Evolutionary conservation across 768 basidiomycete genomes (phyloP), one percentile per base, ranked within the genome.

Genomic region (Russula olivacea): DNA sequence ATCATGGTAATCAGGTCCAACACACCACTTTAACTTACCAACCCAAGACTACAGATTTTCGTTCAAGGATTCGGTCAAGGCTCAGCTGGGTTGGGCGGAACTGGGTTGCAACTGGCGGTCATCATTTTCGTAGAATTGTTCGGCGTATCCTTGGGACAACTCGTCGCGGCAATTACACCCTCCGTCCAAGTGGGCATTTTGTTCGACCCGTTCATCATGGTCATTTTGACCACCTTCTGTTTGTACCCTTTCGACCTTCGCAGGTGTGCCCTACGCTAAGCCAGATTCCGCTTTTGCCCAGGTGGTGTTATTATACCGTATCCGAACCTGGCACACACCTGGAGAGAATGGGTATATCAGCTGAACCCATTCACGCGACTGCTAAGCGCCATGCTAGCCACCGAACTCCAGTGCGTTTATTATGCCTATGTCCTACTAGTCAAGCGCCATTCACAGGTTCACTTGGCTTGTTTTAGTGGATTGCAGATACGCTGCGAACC

Each of bases 311-410:
- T 87, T 1, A 83, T 91, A 59, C 89, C 88, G 0, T 86, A 81
- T 61, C 81, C 85, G 0, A 79, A 78, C 4, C 73, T 91, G 72
- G 78, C 79, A 11, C 70, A 72, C 32, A 91, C 90, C 78, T 91
- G 87, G 87, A 76, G 81, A 65, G 78, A 77, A n/a, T 93, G 90
- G 89, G 72, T 92, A 17, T 93, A 93, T 72, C 78, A 85, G 64
- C 74, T 88, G 9, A 76, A 78, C 50, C 90, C 91, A 0, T 89
- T 84, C 72, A 91, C 88, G 0, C 82, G 88, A 25, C 77, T 83
- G 12, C 73, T 92, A 28, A 79, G 84, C 7, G 83, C 90, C 19
- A 86, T 93, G 79, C 74, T 91, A 34, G 82, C 88, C 0, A 91
- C 88, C 5, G 91, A 90, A 68, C 77, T 94, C 11, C 83, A 89